Conservation (phyloP, 2,329 filamentous ascomycete species). For the Hortaea sp. region DNA sequence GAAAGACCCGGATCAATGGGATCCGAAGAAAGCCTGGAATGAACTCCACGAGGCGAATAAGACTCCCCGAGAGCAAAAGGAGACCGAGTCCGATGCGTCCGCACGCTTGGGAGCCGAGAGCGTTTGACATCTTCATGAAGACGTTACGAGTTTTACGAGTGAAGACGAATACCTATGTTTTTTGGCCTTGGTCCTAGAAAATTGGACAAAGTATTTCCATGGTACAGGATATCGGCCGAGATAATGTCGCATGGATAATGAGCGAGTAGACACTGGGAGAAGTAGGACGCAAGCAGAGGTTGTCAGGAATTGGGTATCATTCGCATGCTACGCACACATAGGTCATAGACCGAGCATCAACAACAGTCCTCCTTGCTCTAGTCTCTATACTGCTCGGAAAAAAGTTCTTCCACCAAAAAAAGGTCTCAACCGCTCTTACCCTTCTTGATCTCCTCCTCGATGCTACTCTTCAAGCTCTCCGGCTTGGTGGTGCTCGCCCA, state of each 20-base stretch:
- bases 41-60: slow-evolving; percentile 2
- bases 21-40: slow-evolving; percentile 13
- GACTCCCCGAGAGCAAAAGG: neutral
- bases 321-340: neutral
- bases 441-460: slow-evolving; percentile 20
- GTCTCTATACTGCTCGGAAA: neutral
- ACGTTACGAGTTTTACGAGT: no score
- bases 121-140: no score
- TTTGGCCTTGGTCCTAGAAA: no score
- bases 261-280: no score
- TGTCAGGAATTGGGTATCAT: neutral
- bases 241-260: no score
- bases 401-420: neutral
- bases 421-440: slow-evolving; percentile 1
- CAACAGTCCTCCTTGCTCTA: neutral
- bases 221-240: no score
- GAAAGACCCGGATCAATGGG: slow-evolving; percentile 9
- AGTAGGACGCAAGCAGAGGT: no score
- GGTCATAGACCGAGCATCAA: neutral
- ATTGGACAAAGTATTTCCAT: no score
- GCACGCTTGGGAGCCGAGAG: no score
- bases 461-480: slow-evolving; percentile 59
- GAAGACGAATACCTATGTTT: no score
- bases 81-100: no score
- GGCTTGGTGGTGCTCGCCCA: slow-evolving; percentile 89